Base-by-base conservation (phyloP, 768 basidiomycete species). In the Chalciporus piperatus region DNA sequence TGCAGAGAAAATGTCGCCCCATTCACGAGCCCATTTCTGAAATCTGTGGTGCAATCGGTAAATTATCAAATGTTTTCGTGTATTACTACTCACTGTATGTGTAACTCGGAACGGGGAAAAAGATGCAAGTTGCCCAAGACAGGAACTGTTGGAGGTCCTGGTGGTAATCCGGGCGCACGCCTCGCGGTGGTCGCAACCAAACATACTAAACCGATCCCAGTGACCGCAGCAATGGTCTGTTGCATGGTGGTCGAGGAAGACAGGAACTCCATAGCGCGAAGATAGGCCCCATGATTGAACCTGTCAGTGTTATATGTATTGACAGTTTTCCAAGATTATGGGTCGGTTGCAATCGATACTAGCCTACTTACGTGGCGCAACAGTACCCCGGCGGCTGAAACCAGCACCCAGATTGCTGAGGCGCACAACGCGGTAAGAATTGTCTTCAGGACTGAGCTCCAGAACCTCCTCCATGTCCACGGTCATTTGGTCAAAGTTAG, bases 1-100 rank as follows among this genome's bases (percentile, higher is more conserved):
- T 42, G 44, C 49, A 16, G 49, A 37, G 49, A 50, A 50, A 11
- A 50, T 14, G 22, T 50, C 49, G 8, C 49, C 49, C 49, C 49
- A 50, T 38, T 50, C 41, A 43, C 39, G 49, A n/a, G 49, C 49
- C 49, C 49, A 50, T 38, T 38, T 44, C n/a, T 50, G 49, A n/a
- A 50, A 50, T 38, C 49, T 50, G 20, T 22, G 6, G 5, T 10
- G 19, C 6, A 28, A 19, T 41, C 3, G 17, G 28, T 22, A n/a
- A 30, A 12, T n/a, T 13, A 6, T 17, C 16, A 37, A 11, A 9
- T 9, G 19, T 41, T n/a, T 28, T 14, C n/a, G 35, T 4, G n/a
- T 37, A n/a, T 41, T 27, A 44, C 49, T 27, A 44, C 49, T 38
- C 35, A 50, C 49, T 50, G 42, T 28, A 37, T 12, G 20, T 50